Conservation (phyloP, 192 early-diverging fungal species). For the Entomortierella beljakovae region DNA sequence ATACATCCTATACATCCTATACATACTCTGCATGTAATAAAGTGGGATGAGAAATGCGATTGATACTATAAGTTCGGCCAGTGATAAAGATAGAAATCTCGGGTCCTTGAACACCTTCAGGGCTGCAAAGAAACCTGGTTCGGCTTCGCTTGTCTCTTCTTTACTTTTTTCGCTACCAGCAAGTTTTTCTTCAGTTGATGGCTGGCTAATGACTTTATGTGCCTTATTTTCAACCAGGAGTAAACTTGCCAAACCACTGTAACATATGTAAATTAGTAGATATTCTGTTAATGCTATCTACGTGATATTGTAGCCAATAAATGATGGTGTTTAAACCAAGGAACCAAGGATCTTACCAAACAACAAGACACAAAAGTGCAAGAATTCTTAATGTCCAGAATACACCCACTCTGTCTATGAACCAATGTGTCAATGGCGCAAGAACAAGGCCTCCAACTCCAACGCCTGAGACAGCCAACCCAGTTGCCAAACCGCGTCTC, state of each 20-base stretch:
- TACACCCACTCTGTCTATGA: constrained; percentile 50
- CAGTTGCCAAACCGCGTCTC: constrained; percentile 71
- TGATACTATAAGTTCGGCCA: constrained; percentile 46
- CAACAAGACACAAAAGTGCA: constrained; percentile 54
- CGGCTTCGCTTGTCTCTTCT: not conserved
- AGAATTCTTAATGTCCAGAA: constrained; percentile 53
- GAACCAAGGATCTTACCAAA: constrained; percentile 21
- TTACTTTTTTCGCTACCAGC: not conserved
- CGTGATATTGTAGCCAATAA: not conserved
- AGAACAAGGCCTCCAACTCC: constrained; percentile 73
- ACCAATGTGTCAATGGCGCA: constrained; percentile 58
- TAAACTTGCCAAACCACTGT: constrained; percentile 42
- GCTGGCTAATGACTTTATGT: constrained; percentile 1
- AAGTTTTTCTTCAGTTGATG: not conserved
- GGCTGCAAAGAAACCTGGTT: constrained; percentile 29
- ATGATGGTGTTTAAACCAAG: not conserved
- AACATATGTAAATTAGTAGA: constrained; percentile 6
- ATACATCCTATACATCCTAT: too few species aligned
- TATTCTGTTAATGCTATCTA: constrained; percentile 9
- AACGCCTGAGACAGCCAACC: constrained; percentile 73
- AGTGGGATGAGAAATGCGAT: constrained; percentile 60
- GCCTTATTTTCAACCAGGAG: constrained; percentile 45
- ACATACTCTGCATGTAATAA: constrained; percentile 57
- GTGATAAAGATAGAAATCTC: constrained; percentile 49
- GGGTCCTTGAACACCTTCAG: constrained; percentile 46